phyloP scores from a whole-genome alignment of 305 asterid species.

The Fraxinus paxiana region DNA sequence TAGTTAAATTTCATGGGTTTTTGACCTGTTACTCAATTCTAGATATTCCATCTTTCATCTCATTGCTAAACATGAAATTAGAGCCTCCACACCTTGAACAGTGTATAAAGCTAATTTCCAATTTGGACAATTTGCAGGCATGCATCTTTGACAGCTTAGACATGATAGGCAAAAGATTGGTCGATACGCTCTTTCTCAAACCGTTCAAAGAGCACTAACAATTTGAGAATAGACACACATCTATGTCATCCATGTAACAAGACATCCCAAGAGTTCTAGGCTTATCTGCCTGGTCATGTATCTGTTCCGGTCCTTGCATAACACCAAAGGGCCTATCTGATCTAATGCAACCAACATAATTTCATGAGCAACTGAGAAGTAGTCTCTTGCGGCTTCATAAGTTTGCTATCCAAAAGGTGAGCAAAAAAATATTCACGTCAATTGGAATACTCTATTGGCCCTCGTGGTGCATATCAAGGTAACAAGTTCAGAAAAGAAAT shows the following conservation, averaged over 20 bases:
- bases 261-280: not conserved
- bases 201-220: not conserved
- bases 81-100: not conserved
- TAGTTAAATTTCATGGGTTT: not conserved
- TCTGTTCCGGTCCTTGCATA: not conserved
- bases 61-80: not conserved
- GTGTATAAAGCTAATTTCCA: not conserved
- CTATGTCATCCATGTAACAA: not conserved
- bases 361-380: not conserved
- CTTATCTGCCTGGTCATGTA: not conserved
- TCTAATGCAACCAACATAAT: not conserved
- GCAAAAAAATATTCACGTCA: not conserved
- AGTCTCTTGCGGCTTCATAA: not conserved
- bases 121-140: not conserved
- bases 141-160: not conserved
- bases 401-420: not conserved
- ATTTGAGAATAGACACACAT: not conserved
- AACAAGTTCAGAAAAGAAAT: not conserved
- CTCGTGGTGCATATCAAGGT: constrained; percentile 4
- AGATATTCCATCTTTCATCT: not conserved
- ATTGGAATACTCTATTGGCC: not conserved
- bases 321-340: not conserved
- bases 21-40: not conserved
- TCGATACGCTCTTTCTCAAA: not conserved
- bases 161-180: not conserved